Base-by-base conservation (phyloP, 73 alveolate species). In the Symbiodinium natans region DNA sequence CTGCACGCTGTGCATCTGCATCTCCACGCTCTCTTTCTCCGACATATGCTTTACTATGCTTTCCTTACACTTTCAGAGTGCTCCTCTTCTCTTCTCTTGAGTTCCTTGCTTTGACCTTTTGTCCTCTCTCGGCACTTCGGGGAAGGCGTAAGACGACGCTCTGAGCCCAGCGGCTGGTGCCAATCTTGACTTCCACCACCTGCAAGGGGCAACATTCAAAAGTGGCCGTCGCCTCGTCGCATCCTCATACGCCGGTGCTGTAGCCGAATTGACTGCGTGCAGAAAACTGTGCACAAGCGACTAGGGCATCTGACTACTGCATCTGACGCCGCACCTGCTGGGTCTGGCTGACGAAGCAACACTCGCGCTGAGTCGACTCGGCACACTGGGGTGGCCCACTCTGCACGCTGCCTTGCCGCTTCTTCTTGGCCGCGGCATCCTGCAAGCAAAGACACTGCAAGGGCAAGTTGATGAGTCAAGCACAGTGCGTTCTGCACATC, bases 361-460 rank as follows among this genome's bases (percentile, higher is more conserved):
- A 36, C 33, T 43, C 59, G 63, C 89, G 59, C 36, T 33, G 59
- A 0, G 89, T n/a, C 42, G 43, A 25, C 75, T 43, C 92, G 6
- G 59, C 38, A 13, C 93, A 86, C n/a, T n/a, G 40, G 39, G 93
- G 59, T 6, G 93, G 93, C 6, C 93, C 93, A 19, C 93, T 48
- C 40, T n/a, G 54, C 40, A 86, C 52, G 5, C 93, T 82, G 0
- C 52, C 52, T 9, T 86, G 93, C 9, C 34, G 59, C 93, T 86
- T 86, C 83, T 86, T 86, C 83, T 86, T 86, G 82, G 93, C 93
- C 25, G 8, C 33, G 52, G 68, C 39, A 48, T 86, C 93, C 93
- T 86, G 59, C 13, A 9, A 34, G 25, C 8, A 21, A 15, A 63
- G 8, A 34, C 82, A 34, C n/a, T 29, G n/a, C 11, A 17, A 17